phyloP scores from a whole-genome alignment of 2,329 filamentous ascomycete genomes.

The Fusarium subglutinans region DNA sequence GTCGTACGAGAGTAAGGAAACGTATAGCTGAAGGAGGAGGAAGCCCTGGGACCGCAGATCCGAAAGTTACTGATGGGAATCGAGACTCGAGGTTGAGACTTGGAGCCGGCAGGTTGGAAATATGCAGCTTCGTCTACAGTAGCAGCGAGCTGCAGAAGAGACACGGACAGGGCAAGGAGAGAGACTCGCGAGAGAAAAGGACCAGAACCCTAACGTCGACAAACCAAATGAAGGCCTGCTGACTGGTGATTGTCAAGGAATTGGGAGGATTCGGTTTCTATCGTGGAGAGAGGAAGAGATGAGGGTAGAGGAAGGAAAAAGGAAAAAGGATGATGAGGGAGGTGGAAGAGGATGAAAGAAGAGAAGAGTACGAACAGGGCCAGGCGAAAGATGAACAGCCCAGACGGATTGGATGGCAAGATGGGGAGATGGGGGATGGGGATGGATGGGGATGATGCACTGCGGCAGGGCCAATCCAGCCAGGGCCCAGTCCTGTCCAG shows the following conservation, averaged over 20 bases:
- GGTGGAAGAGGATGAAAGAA: conserved; percentile 40
- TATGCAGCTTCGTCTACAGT: conserved; percentile 39
- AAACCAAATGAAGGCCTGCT: conserved; percentile 45
- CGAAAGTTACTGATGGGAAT: conserved; percentile 25
- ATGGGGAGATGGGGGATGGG: conserved; percentile 42
- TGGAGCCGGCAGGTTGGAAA: conserved; percentile 26
- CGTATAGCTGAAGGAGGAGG: conserved; percentile 7
- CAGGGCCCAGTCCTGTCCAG: background rate
- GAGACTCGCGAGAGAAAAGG: conserved; percentile 46
- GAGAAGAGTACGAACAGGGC: conserved; percentile 28
- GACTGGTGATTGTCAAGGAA: conserved; percentile 47
- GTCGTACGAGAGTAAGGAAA: conserved; percentile 21
- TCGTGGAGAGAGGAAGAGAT: conserved; percentile 42
- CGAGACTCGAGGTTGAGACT: conserved; percentile 12
- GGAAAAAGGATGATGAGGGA: conserved; percentile 37
- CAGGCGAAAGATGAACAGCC: conserved; percentile 23
- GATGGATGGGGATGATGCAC: conserved; percentile 39
- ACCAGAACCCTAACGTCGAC: conserved; percentile 46
- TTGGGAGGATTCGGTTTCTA: conserved; percentile 50
- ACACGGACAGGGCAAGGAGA: conserved; percentile 37
- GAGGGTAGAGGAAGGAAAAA: conserved; percentile 31
- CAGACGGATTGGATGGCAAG: conserved; percentile 32
- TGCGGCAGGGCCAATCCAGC: background rate
- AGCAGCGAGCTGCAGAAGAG: conserved; percentile 44
- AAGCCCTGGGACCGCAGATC: conserved; percentile 28